Evolutionary conservation across 495 filamentous ascomycete genomes (phyloP).

Genomic region (Penicillium arizonense): DNA sequence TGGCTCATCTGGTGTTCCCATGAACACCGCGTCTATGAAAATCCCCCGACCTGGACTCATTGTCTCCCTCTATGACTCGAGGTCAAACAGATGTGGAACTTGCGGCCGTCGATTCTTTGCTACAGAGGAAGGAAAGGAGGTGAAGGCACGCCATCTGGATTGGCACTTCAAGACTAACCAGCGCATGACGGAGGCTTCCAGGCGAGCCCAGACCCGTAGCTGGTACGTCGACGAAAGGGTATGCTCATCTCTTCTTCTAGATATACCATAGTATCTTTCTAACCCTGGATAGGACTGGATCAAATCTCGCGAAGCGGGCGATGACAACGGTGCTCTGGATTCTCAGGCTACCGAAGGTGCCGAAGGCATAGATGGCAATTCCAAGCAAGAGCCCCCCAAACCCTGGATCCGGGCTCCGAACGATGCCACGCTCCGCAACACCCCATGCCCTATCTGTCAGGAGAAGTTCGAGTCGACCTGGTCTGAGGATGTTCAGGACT

Average conservation of each 20-base stretch:
- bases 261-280: conserved; percentile 3
- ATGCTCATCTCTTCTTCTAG: conserved; percentile 33
- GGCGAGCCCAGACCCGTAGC: conserved; percentile 79
- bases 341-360: conserved; percentile 37
- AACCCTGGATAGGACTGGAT: conserved; percentile 72
- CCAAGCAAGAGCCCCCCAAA: conserved; percentile 59
- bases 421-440: conserved; percentile 66
- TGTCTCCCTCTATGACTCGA: conserved; percentile 68
- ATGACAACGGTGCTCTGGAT: conserved; percentile 51
- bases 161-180: conserved; percentile 97
- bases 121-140: conserved; percentile 72
- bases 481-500: conserved; percentile 90
- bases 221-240: conserved; percentile 94
- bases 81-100: conserved; percentile 81
- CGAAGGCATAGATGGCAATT: conserved; percentile 30
- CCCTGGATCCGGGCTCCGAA: conserved; percentile 82
- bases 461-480: conserved; percentile 87
- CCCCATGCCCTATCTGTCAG: conserved; percentile 88
- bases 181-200: conserved; percentile 77
- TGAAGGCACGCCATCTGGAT: conserved; percentile 91
- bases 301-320: conserved; percentile 70
- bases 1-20: conserved; percentile 58
- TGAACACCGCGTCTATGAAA: conserved; percentile 75
- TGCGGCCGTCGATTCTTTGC: conserved; percentile 84
- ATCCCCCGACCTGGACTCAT: conserved; percentile 73